These are phyloP conservation scores for Eucalyptus guilfoylei DNA, from an alignment of 345 rosid species.

Conservation along the genomic window DNA sequence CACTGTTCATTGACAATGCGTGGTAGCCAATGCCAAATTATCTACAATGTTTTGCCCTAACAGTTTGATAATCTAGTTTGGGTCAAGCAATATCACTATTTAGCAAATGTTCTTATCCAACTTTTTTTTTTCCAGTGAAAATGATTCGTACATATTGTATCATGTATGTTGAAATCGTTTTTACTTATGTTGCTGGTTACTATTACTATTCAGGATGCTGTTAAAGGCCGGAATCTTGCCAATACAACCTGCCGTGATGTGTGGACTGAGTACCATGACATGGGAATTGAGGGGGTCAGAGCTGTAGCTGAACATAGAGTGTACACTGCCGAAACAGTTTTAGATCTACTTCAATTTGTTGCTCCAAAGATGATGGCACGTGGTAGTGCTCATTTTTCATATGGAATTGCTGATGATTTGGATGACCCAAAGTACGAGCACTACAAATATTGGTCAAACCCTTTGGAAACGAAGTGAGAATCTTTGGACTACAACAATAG, in stretches of 20 bases:
- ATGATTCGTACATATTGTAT: background rate
- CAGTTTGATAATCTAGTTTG: background rate
- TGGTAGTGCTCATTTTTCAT: conserved; percentile 79
- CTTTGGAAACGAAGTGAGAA: conserved; percentile 83
- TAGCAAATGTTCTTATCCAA: background rate
- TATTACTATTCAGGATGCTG: conserved; percentile 50
- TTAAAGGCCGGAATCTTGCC: conserved; percentile 53
- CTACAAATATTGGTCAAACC: conserved; percentile 91
- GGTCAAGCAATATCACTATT: background rate
- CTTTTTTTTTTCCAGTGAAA: background rate
- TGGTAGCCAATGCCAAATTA: background rate
- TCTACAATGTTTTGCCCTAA: background rate
- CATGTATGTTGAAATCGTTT: background rate
- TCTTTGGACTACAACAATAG: background rate
- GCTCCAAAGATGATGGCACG: conserved; percentile 97
- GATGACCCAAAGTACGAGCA: conserved; percentile 76
- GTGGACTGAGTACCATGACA: conserved; percentile 95
- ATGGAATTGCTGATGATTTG: conserved; percentile 87
- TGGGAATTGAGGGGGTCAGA: conserved; percentile 75
- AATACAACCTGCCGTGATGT: conserved; percentile 70
- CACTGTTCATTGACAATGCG: background rate
- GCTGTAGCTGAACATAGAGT: conserved; percentile 76
- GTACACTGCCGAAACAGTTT: conserved; percentile 56
- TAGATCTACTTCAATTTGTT: conserved; percentile 69
- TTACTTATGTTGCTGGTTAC: background rate